Evolutionary conservation across 208 protist genomes (phyloP).

Genomic region (Leishmania major): DNA sequence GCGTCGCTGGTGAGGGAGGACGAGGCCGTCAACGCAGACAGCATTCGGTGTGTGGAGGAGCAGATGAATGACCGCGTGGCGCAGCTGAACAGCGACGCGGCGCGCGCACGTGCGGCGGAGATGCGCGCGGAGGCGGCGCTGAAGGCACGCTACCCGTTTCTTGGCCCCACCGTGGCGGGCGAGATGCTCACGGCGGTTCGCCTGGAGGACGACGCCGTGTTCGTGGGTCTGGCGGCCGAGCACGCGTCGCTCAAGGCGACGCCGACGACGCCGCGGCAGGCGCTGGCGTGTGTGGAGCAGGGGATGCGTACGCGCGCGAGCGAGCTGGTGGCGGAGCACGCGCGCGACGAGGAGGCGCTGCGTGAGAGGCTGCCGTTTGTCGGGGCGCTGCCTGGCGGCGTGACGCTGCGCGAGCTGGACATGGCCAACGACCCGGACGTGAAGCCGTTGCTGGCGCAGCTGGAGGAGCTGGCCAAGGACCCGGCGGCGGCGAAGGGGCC

Average conservation of each 20-base stretch:
- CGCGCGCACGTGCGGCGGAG: neutral
- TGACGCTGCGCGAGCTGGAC: conserved; percentile 40
- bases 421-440: conserved; percentile 34
- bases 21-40: conserved; percentile 30
- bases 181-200: neutral
- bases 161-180: neutral
- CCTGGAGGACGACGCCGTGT: conserved; percentile 1
- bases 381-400: conserved; percentile 26
- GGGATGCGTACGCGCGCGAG: conserved; percentile 24
- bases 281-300: conserved; percentile 22
- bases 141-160: conserved; percentile 18
- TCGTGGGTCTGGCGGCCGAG: neutral
- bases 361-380: conserved; percentile 35
- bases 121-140: conserved; percentile 28
- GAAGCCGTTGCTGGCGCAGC: conserved; percentile 32
- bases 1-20: conserved; percentile 37
- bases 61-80: conserved; percentile 43
- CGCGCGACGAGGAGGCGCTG: conserved; percentile 32
- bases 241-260: conserved; percentile 1
- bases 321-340: conserved; percentile 8
- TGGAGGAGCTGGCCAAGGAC: conserved; percentile 40
- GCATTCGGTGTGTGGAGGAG: conserved; percentile 43
- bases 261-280: neutral
- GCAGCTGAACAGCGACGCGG: conserved; percentile 32
- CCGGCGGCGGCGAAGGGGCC: conserved; percentile 24